phyloP scores from a whole-genome alignment of 2,329 filamentous ascomycete species.

The Chrysoporthe deuterocubensis region DNA sequence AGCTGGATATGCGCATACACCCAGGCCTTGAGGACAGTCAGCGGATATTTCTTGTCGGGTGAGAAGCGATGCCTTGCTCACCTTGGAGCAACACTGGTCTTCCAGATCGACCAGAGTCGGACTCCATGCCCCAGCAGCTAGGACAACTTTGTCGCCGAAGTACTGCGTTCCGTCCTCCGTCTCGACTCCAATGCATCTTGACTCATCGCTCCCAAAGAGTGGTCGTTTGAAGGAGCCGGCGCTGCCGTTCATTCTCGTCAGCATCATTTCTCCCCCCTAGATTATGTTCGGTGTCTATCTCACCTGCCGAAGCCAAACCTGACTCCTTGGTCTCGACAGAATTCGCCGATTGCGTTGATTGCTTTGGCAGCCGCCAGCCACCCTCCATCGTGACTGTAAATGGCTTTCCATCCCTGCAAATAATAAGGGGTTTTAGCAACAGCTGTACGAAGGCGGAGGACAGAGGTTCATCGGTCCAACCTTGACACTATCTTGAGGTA shows the following conservation, averaged over 20 bases:
- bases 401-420: conserved; percentile 48
- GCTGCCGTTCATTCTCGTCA: conserved; percentile 28
- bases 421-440: not conserved
- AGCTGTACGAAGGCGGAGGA: conserved; percentile 3
- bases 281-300: conserved; percentile 14
- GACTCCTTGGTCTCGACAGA: conserved; percentile 43
- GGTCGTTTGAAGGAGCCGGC: conserved; percentile 50
- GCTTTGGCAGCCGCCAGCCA: conserved; percentile 53
- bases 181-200: conserved; percentile 45
- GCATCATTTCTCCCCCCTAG: not conserved
- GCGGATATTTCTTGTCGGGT: not conserved
- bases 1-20: conserved; percentile 50
- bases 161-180: conserved; percentile 47
- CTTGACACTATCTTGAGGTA: conserved; percentile 45
- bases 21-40: conserved; percentile 42
- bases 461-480: conserved; percentile 28
- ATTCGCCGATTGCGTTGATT: conserved; percentile 49
- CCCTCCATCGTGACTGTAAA: conserved; percentile 48
- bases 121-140: conserved; percentile 47
- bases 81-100: conserved; percentile 44
- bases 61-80: conserved; percentile 19
- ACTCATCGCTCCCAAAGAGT: conserved; percentile 41
- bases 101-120: conserved; percentile 42
- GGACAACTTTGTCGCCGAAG: conserved; percentile 47
- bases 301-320: conserved; percentile 46